Evolutionary conservation across 2,329 filamentous ascomycete genomes (phyloP), one percentile per base, ranked within the genome.

Genomic region (Alternaria sp.): DNA sequence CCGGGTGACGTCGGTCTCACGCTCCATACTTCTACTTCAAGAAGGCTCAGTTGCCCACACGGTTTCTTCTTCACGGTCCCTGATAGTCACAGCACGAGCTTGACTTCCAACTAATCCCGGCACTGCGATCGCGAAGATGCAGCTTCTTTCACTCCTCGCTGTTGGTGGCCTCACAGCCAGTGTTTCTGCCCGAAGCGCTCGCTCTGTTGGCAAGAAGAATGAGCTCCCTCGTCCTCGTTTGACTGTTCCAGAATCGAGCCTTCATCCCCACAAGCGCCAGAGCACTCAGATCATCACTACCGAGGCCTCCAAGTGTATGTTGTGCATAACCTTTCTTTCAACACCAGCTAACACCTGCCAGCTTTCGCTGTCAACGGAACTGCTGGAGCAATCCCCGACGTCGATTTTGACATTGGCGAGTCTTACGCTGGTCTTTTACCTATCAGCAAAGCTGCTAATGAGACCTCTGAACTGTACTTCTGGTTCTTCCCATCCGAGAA

Each of bases 401-500:
- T 83, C 18, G 67, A 79, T 56, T 82, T 82, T 58, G 78, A 82
- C 64, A 77, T 82, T 63, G 80, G 78, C 54, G 80, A 82, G 62
- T 76, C 72, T 5, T 82, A 82, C 41, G 79, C 80, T 46, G 79
- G 81, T 36, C 78, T 85, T 4, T 72, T 89, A 7, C 85, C 87
- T 5, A 87, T 89, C 65, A 73, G 67, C 55, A 82, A 83, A 44
- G 75, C 75, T 55, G 75, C 78, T 9, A 82, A 85, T 60, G 75
- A 75, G 57, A 80, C 83, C 36, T 77, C 79, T 16, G 71, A 81
- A 64, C 72, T 85, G n/a, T 86, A 81, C 75, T 86, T 86, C 71
- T 86, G 84, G 84, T 86, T 84, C 73, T 85, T 85, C 63, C 84
- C 84, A 4, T 83, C 83, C 0, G 72, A 70, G n/a, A 85, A 85